Base-by-base conservation (phyloP, 1,139 yeast species). In the Hemisphaericaspora xylofermentans region DNA sequence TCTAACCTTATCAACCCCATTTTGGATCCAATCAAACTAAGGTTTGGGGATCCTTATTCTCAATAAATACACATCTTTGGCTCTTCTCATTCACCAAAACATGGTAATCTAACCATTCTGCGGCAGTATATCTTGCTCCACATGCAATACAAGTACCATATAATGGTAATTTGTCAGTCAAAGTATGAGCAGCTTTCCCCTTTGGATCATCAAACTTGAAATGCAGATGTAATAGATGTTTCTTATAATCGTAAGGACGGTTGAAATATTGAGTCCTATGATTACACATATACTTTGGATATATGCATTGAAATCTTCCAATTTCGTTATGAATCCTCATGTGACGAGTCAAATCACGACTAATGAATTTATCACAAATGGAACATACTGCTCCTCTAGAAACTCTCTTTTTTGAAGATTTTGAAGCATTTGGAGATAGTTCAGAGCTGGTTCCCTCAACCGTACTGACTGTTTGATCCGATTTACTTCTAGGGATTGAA, bases 231-330 rank as follows among this genome's bases (percentile, higher is more conserved):
- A 72, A 59, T 39, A 72, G 56, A 48, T 72, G 78, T 43, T 72
- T 72, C 46, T 72, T 72, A 59, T 68, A 72, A 52, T 72, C 78
- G 49, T 72, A 72, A 2, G 78, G 78, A 33, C 78, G 59, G 50
- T 72, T 72, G 47, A 72, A 72, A 44, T 71, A 61, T 36, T 71
- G 69, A 0, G 76, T 70, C 47, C 69, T 68, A 49, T 72, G 78
- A 45, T 60, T 68, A 53, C 78, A 72, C 62, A 60, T 61, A 15
- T 51, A 55, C 38, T 63, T 62, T 1, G 77, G 76, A 46, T 65
- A 72, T 19, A 71, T 71, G 50, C 78, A 72, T 51, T 66, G 70
- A 45, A 72, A 72, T 15, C 78, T 50, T 2, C 77, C 76, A n/a
- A 67, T 56, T 41, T 69, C 75, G 47, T 72, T 71, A 52, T 72